Percentiles rank a stretch among this genome's conserved stretches.
phyloP scores from a whole-genome alignment of 2,329 filamentous ascomycete genomes.

The Emmonsiellopsis sp. region DNA sequence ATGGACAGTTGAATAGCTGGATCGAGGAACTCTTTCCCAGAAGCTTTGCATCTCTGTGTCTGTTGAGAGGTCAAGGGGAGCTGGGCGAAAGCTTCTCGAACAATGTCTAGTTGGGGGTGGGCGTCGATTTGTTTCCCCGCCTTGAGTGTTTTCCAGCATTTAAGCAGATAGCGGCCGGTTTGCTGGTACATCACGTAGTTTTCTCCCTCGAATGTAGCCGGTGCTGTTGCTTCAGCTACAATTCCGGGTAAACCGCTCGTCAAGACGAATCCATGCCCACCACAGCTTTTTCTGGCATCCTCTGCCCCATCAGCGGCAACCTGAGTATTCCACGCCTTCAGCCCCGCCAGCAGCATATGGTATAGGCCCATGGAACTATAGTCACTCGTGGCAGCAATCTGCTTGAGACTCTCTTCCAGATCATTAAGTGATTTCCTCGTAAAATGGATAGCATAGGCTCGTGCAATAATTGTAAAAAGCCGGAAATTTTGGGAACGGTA shows the following conservation, averaged over 20 bases:
- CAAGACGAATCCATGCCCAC: conserved; percentile 30
- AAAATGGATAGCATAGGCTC: conserved; percentile 21
- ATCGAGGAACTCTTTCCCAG: conserved; percentile 13
- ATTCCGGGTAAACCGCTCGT: conserved; percentile 26
- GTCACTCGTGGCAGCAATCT: conserved; percentile 5
- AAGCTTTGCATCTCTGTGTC: conserved; percentile 8
- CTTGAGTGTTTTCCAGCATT: conserved; percentile 5
- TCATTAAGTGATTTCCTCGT: conserved; percentile 8
- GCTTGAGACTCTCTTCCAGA: conserved; percentile 8
- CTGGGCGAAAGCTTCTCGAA: conserved; percentile 1
- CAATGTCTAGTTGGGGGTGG: background rate
- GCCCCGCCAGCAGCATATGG: conserved; percentile 20
- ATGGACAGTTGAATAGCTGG: conserved; percentile 14
- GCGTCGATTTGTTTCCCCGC: conserved; percentile 5
- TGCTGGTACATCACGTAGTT: conserved; percentile 35
- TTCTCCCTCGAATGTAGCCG: conserved; percentile 30
- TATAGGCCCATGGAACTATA: conserved; percentile 12
- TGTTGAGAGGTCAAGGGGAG: background rate
- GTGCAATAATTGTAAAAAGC: conserved; percentile 18
- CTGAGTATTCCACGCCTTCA: conserved; percentile 21
- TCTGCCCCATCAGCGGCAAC: conserved; percentile 23
- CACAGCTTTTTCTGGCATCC: conserved; percentile 28
- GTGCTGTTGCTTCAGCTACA: conserved; percentile 17
- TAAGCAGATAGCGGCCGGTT: conserved; percentile 21
- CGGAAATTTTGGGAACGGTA: conserved; percentile 20